Conservation (phyloP, 306 rosid species). For the Ormosia semicastrata region DNA sequence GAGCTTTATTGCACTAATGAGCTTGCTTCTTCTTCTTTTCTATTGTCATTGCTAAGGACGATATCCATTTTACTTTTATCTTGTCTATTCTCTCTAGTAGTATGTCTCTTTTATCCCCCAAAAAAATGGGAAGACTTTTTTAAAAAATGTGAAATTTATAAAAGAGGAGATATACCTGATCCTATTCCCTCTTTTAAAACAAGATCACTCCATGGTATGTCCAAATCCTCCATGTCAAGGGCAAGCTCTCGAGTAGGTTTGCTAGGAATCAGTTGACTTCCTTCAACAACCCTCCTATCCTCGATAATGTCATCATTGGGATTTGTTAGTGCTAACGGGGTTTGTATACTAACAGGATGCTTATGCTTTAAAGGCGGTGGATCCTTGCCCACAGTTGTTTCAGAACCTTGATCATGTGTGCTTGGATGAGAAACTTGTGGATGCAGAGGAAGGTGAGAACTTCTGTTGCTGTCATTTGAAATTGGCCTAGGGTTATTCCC, state of each 20-base stretch:
- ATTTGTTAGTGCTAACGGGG: conserved; percentile 32
- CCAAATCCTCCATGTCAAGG: conserved; percentile 71
- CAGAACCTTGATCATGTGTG: conserved; percentile 49
- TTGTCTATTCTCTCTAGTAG: background rate
- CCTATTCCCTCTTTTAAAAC: conserved; percentile 85
- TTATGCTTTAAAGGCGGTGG: conserved; percentile 43
- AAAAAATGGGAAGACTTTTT: background rate
- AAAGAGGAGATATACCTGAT: conserved; percentile 60
- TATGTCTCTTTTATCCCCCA: conserved; percentile 1
- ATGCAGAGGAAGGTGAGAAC: conserved; percentile 33
- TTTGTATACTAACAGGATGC: conserved; percentile 40
- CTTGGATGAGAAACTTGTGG: conserved; percentile 45
- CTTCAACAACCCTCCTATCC: conserved; percentile 56
- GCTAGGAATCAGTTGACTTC: conserved; percentile 49
- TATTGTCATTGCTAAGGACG: background rate
- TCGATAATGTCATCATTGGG: conserved; percentile 47
- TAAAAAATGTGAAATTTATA: background rate
- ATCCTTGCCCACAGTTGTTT: conserved; percentile 47
- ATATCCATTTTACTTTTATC: conserved; percentile 6
- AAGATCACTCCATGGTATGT: conserved; percentile 86
- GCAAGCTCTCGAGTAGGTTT: conserved; percentile 50
- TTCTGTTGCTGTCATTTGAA: conserved; percentile 49
- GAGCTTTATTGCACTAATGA: background rate
- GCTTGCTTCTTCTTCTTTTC: conserved; percentile 6
- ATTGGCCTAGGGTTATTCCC: conserved; percentile 43